Percentiles rank a stretch among this genome's conserved stretches.
phyloP scores from a whole-genome alignment of 192 early-diverging fungal species.

The Coemansia aciculifera region DNA sequence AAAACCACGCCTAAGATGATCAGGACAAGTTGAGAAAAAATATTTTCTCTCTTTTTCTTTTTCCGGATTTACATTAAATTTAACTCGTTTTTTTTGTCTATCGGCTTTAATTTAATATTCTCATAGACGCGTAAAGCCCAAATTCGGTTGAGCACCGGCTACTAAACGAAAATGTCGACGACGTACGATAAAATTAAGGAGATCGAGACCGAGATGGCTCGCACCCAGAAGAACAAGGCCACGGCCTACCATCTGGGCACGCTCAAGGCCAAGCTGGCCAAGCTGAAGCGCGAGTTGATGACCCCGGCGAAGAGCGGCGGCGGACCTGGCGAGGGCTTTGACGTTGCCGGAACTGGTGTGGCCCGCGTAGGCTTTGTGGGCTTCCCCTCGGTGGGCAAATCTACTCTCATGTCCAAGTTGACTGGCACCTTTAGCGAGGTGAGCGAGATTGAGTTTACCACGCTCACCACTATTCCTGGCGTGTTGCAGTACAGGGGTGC shows the following conservation, averaged over 20 bases:
- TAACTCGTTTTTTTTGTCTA: background rate
- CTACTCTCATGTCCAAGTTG: slow-evolving; percentile 95
- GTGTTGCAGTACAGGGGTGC: slow-evolving; percentile 95
- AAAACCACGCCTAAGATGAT: background rate
- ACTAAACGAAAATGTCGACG: slow-evolving; percentile 52
- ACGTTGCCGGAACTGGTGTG: slow-evolving; percentile 98
- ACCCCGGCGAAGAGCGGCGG: slow-evolving; percentile 83
- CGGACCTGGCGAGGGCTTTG: slow-evolving; percentile 90
- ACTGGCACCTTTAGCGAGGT: slow-evolving; percentile 97
- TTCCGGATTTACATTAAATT: background rate
- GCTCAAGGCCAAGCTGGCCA: slow-evolving; percentile 97
- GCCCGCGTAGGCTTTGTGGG: slow-evolving; percentile 95
- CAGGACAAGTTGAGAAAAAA: background rate
- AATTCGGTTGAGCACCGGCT: background rate
- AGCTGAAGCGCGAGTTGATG: slow-evolving; percentile 91
- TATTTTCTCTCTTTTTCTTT: background rate
- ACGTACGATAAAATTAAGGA: slow-evolving; percentile 62
- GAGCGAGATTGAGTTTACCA: slow-evolving; percentile 97
- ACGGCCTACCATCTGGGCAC: slow-evolving; percentile 92
- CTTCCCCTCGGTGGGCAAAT: slow-evolving; percentile 98
- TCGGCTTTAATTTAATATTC: background rate
- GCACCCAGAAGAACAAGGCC: slow-evolving; percentile 95
- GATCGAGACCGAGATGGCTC: slow-evolving; percentile 83
- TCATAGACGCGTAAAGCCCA: background rate
- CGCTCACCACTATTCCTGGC: slow-evolving; percentile 98